Conservation (phyloP, 352 stramenopile genomes). For the Pythium brachiatum region DNA sequence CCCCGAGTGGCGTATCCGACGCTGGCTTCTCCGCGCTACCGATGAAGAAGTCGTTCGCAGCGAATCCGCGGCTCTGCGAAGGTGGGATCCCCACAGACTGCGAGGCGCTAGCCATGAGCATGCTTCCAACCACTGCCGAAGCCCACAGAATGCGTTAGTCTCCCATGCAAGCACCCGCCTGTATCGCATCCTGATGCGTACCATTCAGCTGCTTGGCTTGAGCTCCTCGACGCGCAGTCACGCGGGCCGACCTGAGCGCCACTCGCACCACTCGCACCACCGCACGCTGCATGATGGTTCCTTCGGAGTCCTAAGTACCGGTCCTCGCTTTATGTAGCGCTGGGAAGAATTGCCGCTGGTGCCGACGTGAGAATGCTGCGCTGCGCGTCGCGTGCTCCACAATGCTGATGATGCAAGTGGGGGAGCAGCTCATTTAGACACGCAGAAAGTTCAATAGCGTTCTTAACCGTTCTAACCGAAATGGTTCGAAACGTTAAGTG, state of each 20-base stretch:
- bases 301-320: not conserved
- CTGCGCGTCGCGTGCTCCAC: slow-evolving; percentile 15
- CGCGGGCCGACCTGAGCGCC: not conserved
- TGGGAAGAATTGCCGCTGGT: not conserved
- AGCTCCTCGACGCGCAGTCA: not conserved
- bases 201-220: not conserved
- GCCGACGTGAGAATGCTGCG: slow-evolving; percentile 19
- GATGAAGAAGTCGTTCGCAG: slow-evolving; percentile 32
- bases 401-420: slow-evolving; percentile 18
- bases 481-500: slow-evolving; percentile 3
- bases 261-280: slow-evolving; percentile 11
- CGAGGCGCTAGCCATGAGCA: not conserved
- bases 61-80: slow-evolving; percentile 13
- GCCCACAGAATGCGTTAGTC: not conserved
- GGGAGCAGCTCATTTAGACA: not conserved
- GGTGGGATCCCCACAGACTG: not conserved
- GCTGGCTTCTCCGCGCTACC: slow-evolving; percentile 14
- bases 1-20: slow-evolving; percentile 17
- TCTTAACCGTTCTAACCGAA: slow-evolving; percentile 1
- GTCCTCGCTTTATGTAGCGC: too few relatives aligned
- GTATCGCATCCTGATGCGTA: not conserved
- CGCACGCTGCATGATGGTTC: slow-evolving; percentile 14
- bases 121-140: not conserved
- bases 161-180: not conserved
- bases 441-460: slow-evolving; percentile 4